A percentile compares a stretch with the other conserved stretches of the same genome.
These are phyloP conservation scores for Colletotrichum lini DNA, from an alignment of 2,329 filamentous ascomycete genomes.

Conservation along the genomic window DNA sequence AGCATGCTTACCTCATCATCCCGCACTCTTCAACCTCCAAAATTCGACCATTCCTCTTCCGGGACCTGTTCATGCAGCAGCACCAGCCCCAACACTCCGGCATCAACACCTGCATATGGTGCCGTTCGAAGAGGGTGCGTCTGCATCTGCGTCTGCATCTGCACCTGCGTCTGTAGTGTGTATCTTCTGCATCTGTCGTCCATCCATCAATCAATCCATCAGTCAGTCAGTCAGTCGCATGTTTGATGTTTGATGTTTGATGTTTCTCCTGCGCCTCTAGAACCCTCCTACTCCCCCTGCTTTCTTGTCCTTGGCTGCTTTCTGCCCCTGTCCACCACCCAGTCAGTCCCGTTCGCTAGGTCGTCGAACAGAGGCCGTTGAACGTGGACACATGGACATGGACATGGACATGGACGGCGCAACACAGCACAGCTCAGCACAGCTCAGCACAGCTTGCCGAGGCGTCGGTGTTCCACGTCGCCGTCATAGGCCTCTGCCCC, in stretches of 20 bases:
- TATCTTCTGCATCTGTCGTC: too few species aligned
- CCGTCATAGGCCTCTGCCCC: constrained; percentile 8
- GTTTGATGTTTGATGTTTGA: background rate
- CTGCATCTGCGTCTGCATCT: background rate
- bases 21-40: background rate
- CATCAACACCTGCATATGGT: constrained; percentile 7
- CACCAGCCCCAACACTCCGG: background rate
- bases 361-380: background rate
- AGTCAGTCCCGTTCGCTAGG: background rate
- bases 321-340: background rate
- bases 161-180: background rate
- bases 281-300: background rate
- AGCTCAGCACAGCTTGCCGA: background rate
- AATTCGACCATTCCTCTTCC: constrained; percentile 34
- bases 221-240: background rate
- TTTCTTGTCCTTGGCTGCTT: background rate
- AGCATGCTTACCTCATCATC: background rate
- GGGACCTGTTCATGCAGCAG: background rate
- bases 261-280: too few species aligned
- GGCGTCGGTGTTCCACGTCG: background rate
- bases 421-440: background rate
- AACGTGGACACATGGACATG: background rate
- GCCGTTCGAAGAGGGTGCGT: constrained; percentile 8
- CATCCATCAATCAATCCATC: background rate
- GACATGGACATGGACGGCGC: background rate